Conservation (phyloP, 345 rosid genomes). For the Gossypium thurberi region DNA sequence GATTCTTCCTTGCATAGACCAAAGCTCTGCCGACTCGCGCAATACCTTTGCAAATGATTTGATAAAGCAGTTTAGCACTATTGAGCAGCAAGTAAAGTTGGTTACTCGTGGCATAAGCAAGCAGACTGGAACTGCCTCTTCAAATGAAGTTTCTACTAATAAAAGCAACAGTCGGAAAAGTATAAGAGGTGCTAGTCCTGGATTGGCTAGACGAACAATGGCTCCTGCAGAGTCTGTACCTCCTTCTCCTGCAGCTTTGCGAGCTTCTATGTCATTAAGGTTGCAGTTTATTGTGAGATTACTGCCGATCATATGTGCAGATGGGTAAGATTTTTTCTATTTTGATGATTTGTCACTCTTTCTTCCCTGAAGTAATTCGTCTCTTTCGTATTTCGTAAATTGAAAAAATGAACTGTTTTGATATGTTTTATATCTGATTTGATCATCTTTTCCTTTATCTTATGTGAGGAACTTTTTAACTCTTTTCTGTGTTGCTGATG, state of each 20-base stretch:
- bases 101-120: conserved; percentile 63
- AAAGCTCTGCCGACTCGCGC: conserved; percentile 80
- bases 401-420: too few species aligned
- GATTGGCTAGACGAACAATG: conserved; percentile 48
- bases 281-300: conserved; percentile 76
- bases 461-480: background rate
- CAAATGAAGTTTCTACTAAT: conserved; percentile 53
- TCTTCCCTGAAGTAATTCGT: background rate
- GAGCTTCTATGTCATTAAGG: conserved; percentile 80
- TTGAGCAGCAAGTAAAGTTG: conserved; percentile 74
- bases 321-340: conserved; percentile 27
- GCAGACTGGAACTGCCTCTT: conserved; percentile 52
- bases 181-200: conserved; percentile 81
- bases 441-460: background rate
- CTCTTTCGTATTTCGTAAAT: background rate
- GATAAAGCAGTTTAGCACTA: conserved; percentile 78
- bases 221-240: conserved; percentile 43
- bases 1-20: conserved; percentile 95
- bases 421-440: background rate
- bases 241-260: conserved; percentile 71
- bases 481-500: background rate
- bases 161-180: conserved; percentile 67
- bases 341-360: background rate
- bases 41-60: conserved; percentile 81
- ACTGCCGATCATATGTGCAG: conserved; percentile 64